A percentile compares a stretch with the other conserved stretches of the same genome.
Evolutionary conservation across 352 stramenopile species (phyloP).

Genomic region (Phytopythium oedochilum): DNA sequence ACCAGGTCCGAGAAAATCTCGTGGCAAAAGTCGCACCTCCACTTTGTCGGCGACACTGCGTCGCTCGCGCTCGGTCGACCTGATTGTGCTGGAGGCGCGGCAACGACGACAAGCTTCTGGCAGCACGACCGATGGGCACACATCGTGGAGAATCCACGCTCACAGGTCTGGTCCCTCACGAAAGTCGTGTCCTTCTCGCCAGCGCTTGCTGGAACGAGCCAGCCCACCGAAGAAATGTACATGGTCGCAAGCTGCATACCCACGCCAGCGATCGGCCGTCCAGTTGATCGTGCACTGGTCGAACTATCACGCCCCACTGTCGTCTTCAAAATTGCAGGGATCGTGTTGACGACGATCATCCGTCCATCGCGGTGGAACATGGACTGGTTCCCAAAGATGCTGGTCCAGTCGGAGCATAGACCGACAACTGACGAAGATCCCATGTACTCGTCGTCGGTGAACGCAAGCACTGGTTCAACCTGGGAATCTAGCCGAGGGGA

Average conservation of each 20-base stretch:
- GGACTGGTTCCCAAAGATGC: slow-evolving; percentile 58
- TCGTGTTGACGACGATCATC: slow-evolving; percentile 43
- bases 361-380: slow-evolving; percentile 35
- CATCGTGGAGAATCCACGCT: slow-evolving; percentile 41
- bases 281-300: background rate
- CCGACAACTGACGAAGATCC: slow-evolving; percentile 24
- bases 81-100: background rate
- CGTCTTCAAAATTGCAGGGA: slow-evolving; percentile 31
- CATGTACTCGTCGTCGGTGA: slow-evolving; percentile 17
- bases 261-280: background rate
- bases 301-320: background rate
- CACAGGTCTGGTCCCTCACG: slow-evolving; percentile 35
- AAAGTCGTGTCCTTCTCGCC: slow-evolving; percentile 7
- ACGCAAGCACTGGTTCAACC: slow-evolving; percentile 23
- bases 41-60: slow-evolving; percentile 15
- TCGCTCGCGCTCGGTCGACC: background rate
- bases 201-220: slow-evolving; percentile 40
- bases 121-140: slow-evolving; percentile 29
- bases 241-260: slow-evolving; percentile 16
- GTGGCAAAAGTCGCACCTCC: slow-evolving; percentile 48
- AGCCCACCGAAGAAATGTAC: slow-evolving; percentile 31
- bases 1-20: slow-evolving; percentile 49
- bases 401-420: slow-evolving; percentile 62
- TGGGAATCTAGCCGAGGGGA: slow-evolving; percentile 1
- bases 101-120: slow-evolving; percentile 15